Percentiles rank a stretch among this genome's conserved stretches.
Conservation (phyloP, 164 flowering plant species). For the Houttuynia cordata region DNA sequence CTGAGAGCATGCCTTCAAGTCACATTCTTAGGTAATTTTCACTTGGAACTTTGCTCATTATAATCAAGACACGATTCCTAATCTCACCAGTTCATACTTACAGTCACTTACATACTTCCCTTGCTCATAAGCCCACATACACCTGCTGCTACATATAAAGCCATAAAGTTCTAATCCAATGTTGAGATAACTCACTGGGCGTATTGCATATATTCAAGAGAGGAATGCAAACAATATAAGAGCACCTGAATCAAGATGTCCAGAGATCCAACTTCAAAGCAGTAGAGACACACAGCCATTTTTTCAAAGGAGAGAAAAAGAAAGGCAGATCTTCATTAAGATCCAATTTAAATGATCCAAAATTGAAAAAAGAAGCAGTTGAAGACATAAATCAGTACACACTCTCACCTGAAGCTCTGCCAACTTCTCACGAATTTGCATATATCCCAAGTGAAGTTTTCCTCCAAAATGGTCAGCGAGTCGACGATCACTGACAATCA, state of each 20-base stretch:
- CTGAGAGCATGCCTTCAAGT: not conserved
- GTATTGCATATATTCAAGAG: constrained; percentile 36
- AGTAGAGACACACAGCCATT: not conserved
- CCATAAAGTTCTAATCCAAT: constrained; percentile 11
- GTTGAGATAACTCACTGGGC: constrained; percentile 49
- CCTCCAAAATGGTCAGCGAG: constrained; percentile 99
- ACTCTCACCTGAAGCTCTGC: constrained; percentile 71
- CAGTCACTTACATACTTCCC: not conserved
- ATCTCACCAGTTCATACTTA: not conserved
- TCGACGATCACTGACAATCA: constrained; percentile 82
- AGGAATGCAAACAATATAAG: constrained; percentile 46
- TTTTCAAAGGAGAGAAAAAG: not conserved
- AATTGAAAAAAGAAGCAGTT: constrained; percentile 1
- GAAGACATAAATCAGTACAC: too few relatives aligned
- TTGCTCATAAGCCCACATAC: not conserved
- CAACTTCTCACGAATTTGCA: constrained; percentile 93
- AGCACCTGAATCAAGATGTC: constrained; percentile 62
- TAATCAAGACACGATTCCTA: not conserved
- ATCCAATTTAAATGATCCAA: not conserved
- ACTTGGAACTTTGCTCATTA: not conserved
- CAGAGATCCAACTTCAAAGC: constrained; percentile 28
- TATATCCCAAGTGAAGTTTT: constrained; percentile 94
- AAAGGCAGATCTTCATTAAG: not conserved
- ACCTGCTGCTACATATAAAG: constrained; percentile 3
- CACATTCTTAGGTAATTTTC: not conserved